Evolutionary conservation across 805 yeast genomes (phyloP), one percentile per base, ranked within the genome.

Genomic region (Vanderwaltozyma verrucispora): DNA sequence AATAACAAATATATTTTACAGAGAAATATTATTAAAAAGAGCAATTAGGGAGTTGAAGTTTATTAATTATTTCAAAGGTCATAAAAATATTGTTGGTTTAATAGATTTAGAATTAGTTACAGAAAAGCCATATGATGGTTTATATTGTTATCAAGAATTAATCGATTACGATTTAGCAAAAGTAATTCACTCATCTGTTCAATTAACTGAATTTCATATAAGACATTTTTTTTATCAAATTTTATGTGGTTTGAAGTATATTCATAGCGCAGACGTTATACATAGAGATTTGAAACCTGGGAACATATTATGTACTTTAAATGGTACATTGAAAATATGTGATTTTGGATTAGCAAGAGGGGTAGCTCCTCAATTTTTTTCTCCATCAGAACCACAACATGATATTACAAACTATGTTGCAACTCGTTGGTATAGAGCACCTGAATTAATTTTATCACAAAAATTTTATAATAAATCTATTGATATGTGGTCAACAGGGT

Each of bases 331-430:
- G 34, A 88, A 88, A 53, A 84, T 88, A 14, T 86, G 96, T 60
- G 97, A 88, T 61, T 88, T 88, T 65, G 97, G 97, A 0, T 65
- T 88, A 26, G 95, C 96, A 1, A 66, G 96, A 52, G 94, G 94
- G 1, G 67, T 85, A 11, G 58, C 65, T 1, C 55, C 61, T 8
- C 51, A 53, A 37, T 61, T 42, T 42, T 46, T 55, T 14, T 15
- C 26, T n/a, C 29, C 40, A 25, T 16, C 18, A 11, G 17, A 25
- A n/a, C 4, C 19, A 13, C 34, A 45, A 13, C 51, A 63, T 23
- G 67, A 72, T 13, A 82, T 83, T 20, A 83, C 94, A 10, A 79
- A 76, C 48, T 88, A 88, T 53, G 96, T 88, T 18, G 96, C 96
- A 0, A 88, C 96, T 0, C 64, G 96, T 40, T 88, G 96, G 95